Evolutionary conservation across 2,329 filamentous ascomycete genomes (phyloP).

Genomic region (Botrytis galanthina): DNA sequence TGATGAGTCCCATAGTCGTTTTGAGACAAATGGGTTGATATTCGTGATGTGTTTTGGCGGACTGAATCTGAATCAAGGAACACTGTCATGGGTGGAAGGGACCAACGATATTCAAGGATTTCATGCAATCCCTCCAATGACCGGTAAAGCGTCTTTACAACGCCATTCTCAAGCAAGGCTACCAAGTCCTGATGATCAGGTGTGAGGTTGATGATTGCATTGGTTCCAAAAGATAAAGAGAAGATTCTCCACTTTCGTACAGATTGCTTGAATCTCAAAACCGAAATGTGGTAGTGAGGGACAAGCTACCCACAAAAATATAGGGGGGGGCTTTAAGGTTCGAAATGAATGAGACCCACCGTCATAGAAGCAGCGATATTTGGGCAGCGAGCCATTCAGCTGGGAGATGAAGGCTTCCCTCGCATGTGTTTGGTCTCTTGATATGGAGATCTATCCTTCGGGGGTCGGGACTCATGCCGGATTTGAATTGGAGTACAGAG

Average conservation of each 20-base stretch:
- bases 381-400: slow-evolving; percentile 6
- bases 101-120: slow-evolving; percentile 1
- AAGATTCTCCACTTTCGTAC: neutral
- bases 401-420: neutral
- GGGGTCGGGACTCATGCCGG: neutral
- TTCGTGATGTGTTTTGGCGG: slow-evolving; percentile 8
- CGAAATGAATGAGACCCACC: slow-evolving; percentile 5
- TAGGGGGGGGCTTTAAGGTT: slow-evolving; percentile 6
- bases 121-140: slow-evolving; percentile 7
- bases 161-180: slow-evolving; percentile 20
- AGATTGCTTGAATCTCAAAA: neutral
- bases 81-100: slow-evolving; percentile 12
- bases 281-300: neutral
- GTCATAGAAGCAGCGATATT: neutral
- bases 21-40: slow-evolving; percentile 14
- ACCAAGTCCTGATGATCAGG: slow-evolving; percentile 12
- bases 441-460: neutral
- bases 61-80: slow-evolving; percentile 2
- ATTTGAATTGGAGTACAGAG: neutral
- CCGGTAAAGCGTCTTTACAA: slow-evolving; percentile 5
- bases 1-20: neutral
- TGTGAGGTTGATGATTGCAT: slow-evolving; percentile 1
- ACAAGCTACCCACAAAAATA: slow-evolving; percentile 10
- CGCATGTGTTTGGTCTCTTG: neutral
- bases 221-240: slow-evolving; percentile 6